These are phyloP conservation scores for Colletotrichum agaves DNA, from an alignment of 2,329 filamentous ascomycete species.

Conservation along the genomic window DNA sequence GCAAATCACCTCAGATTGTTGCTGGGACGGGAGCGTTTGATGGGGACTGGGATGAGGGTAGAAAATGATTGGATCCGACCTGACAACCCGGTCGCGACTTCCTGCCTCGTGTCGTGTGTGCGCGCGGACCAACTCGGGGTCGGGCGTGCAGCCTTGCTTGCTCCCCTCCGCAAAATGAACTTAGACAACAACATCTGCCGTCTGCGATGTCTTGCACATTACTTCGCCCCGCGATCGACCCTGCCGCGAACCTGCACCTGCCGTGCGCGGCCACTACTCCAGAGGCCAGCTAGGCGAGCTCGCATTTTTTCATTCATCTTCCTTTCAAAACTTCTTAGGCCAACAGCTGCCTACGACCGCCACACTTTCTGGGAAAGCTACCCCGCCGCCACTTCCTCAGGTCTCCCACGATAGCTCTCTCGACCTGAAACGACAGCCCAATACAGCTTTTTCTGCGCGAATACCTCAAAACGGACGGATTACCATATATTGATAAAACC, in stretches of 20 bases:
- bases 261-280: neutral
- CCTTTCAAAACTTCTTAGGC: neutral
- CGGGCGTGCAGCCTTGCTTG: slow-evolving; percentile 26
- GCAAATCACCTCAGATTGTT: neutral
- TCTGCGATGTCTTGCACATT: slow-evolving; percentile 26
- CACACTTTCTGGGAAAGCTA: slow-evolving; percentile 30
- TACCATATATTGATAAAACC: neutral
- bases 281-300: neutral
- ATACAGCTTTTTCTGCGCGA: neutral
- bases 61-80: slow-evolving; percentile 13
- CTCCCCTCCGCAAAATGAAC: slow-evolving; percentile 1
- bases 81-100: slow-evolving; percentile 19
- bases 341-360: neutral
- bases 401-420: slow-evolving; percentile 27
- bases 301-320: neutral
- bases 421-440: slow-evolving; percentile 22
- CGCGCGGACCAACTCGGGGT: slow-evolving; percentile 22
- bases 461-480: neutral
- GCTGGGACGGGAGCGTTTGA: neutral
- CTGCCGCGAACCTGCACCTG: neutral
- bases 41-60: neutral
- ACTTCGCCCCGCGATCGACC: neutral
- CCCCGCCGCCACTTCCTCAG: slow-evolving; percentile 35
- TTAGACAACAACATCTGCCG: slow-evolving; percentile 21
- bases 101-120: slow-evolving; percentile 11